Evolutionary conservation across 2,329 filamentous ascomycete genomes (phyloP).

Genomic region (Raffaelea deltoideospora): DNA sequence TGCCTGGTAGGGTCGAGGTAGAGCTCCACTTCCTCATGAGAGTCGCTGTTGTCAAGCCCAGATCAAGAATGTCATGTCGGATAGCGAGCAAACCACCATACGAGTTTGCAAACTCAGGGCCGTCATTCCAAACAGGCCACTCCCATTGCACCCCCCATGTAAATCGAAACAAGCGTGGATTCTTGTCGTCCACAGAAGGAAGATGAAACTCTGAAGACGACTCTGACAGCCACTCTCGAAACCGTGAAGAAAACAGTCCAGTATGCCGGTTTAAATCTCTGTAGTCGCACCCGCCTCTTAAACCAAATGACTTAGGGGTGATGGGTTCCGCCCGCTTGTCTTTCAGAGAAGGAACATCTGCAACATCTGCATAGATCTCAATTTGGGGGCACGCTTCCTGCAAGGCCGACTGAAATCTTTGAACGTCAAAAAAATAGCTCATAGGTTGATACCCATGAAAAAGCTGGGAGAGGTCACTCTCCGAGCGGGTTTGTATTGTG

Average conservation of each 20-base stretch:
- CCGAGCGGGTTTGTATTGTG: constrained; percentile 24
- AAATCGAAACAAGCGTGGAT: constrained; percentile 24
- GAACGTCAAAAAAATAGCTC: constrained; percentile 30
- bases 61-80: constrained; percentile 23
- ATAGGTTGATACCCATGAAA: constrained; percentile 24
- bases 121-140: constrained; percentile 29
- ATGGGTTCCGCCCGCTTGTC: constrained; percentile 22
- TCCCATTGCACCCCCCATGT: constrained; percentile 30
- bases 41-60: constrained; percentile 21
- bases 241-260: constrained; percentile 20
- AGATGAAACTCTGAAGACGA: constrained; percentile 12
- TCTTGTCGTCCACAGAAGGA: constrained; percentile 8
- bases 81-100: constrained; percentile 27
- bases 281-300: constrained; percentile 22
- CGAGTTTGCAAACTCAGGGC: constrained; percentile 28
- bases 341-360: constrained; percentile 21
- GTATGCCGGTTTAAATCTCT: constrained; percentile 25
- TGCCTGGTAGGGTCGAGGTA: constrained; percentile 7
- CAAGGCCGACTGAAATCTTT: constrained; percentile 25
- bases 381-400: constrained; percentile 25
- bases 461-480: constrained; percentile 24
- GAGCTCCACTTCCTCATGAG: constrained; percentile 20
- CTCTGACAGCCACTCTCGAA: constrained; percentile 18
- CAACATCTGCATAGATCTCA: constrained; percentile 21
- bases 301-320: constrained; percentile 24